Evolutionary conservation across 352 stramenopile genomes (phyloP), one percentile per base, ranked within the genome.

Genomic region (Blastocystis sp.): DNA sequence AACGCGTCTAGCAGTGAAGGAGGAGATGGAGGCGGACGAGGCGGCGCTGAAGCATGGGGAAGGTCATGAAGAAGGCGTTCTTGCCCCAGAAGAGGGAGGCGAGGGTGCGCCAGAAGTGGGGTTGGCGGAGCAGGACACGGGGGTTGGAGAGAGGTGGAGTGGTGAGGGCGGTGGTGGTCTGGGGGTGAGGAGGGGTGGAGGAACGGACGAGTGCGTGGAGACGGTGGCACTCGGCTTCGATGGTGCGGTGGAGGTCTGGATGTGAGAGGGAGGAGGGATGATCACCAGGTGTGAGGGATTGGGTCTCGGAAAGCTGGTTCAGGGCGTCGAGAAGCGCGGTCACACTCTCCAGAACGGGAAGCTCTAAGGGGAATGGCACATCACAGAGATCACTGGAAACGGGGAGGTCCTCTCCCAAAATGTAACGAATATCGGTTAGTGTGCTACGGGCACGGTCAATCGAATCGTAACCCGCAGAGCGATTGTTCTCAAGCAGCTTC

Each of bases 11-110:
- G 10, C 14, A 2, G 24, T 34, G 10, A 61, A 28, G 66, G 69
- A 24, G 28, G 42, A 81, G 66, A 11, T 0, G 1, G 42, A 11
- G 71, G 21, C 64, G 42, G 24, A 81, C 71, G 0, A 81, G 17
- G 34, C 40, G 19, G 17, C 71, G 71, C 24, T 81, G 71, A 42
- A 81, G 11, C 71, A 81, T 81, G 3, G 71, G 71, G 3, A 64
- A 81, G 17, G 71, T 81, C n/a, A 81, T 54, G 24, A 81, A 81
- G 60, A 81, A 81, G 42, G 54, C 48, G 24, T n/a, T 65, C 21
- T 45, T 68, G 17, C 48, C 48, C 17, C 21, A 48, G 3, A 81
- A 14, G n/a, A 42, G 66, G 24, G 19, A 66, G 14, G 14, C 64
- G 17, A 81, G 21, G 43, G 64, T 48, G 24, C 60, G 24, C 71